Evolutionary conservation across 345 rosid genomes (phyloP), one percentile per base, ranked within the genome.

Genomic region (Citrus reticulata): DNA sequence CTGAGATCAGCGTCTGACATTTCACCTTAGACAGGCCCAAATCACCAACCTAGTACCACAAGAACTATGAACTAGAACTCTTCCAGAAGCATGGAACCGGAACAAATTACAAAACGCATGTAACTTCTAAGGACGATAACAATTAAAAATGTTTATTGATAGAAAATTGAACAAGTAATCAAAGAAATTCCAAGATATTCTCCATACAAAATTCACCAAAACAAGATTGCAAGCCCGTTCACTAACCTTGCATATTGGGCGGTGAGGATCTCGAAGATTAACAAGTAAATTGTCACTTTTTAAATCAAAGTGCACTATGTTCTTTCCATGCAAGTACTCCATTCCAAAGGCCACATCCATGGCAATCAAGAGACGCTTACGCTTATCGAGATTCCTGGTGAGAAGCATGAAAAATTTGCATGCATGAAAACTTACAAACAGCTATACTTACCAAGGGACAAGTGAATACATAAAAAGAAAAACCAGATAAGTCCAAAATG

Each of bases 271-370:
- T 61, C 92, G 88, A 70, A 91, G 94, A 84, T 91, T 91, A 72
- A 91, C 94, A 34, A 91, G 90, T 80, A 91, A 81, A 85, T 91
- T 91, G 86, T 91, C 94, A 76, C 92, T 89, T 87, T 91, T 91
- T 84, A 91, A 82, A 79, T 91, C 94, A 70, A 91, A 91, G 75
- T 91, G 94, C 75, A 91, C 94, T 19, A 91, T 88, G 65, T 88
- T 89, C 84, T 89, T 91, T 68, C 88, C 91, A 80, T 91, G 94
- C 85, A 91, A 82, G 81, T 91, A 91, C 72, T 89, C 94, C 94
- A 91, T 91, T 49, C 94, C 94, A 35, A 91, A 91, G 75, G 94
- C 94, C 34, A 89, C 91, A 71, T 91, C 92, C 94, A 91, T 89
- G 57, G 91, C 91, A 75, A 91, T 89, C 78, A 91, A 74, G 19